Conservation (phyloP, 352 stramenopile genomes). For the Phytophthora sansomeana region DNA sequence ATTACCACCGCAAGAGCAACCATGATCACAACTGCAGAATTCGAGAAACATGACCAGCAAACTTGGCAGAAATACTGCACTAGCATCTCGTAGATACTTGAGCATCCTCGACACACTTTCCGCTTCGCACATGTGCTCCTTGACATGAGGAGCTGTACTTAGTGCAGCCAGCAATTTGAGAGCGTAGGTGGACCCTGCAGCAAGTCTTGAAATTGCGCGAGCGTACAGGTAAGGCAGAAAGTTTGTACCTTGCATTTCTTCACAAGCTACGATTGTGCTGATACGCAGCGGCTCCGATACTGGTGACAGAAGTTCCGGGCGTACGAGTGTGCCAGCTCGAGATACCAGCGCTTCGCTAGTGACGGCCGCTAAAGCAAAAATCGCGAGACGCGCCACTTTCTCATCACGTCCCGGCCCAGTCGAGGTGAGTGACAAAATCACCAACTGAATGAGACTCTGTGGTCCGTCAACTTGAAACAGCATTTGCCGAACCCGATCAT, state of each 20-base stretch:
- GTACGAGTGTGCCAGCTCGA: constrained; percentile 19
- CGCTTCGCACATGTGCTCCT: constrained; percentile 32
- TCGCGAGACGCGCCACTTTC: constrained; percentile 43
- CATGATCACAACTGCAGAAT: constrained; percentile 34
- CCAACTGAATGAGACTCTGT: constrained; percentile 58
- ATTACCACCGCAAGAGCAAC: constrained; percentile 9
- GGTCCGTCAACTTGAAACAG: constrained; percentile 61
- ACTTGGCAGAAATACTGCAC: constrained; percentile 38
- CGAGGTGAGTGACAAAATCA: constrained; percentile 26
- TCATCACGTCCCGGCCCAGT: constrained; percentile 34
- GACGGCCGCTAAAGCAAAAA: constrained; percentile 59
- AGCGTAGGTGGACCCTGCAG: constrained; percentile 46
- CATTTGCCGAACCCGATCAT: constrained; percentile 48
- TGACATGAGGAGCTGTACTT: constrained; percentile 32
- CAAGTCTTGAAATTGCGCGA: constrained; percentile 31
- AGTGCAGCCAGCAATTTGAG: constrained; percentile 46
- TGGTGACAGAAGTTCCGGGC: constrained; percentile 21
- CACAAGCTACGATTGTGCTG: constrained; percentile 30
- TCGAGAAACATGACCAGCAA: constrained; percentile 55
- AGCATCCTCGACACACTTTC: constrained; percentile 41
- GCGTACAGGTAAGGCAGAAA: constrained; percentile 35
- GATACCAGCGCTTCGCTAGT: constrained; percentile 44
- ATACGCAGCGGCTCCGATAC: constrained; percentile 19
- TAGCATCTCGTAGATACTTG: constrained; percentile 40
- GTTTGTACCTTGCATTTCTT: constrained; percentile 19